Evolutionary conservation across 1,139 yeast genomes (phyloP), one percentile per base, ranked within the genome.

Genomic region (Citeromyces hawaiiensis): DNA sequence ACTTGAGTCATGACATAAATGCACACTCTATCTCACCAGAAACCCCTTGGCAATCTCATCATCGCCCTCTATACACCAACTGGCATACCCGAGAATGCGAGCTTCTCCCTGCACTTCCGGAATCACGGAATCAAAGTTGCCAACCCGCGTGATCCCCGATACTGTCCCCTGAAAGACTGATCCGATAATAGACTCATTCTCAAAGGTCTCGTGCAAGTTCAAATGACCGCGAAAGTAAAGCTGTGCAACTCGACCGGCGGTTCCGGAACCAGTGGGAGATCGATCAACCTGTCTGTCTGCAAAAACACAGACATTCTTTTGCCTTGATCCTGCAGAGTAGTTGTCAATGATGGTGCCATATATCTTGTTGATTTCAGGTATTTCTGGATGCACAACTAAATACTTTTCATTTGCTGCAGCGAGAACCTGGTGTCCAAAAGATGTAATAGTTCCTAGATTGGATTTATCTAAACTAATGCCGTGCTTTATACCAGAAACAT

Each of bases 191-290:
- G 55, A 51, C 40, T 51, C 49, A 40, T 52, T 52, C 10, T 45
- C 45, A 41, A 43, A 47, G 2, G 8, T 29, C 18, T 42, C 8
- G 1, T 44, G 39, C 1, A 16, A 18, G 1, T 38, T 17, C 7
- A 50, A 21, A 16, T 35, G 19, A 1, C 47, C 47, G 14, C 46
- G 45, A 25, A 50, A 39, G 29, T 40, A 49, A 10, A 50, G 42
- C 30, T 45, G 48, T 0, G 53, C 54, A 2, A 47, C 43, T 31
- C 54, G 40, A 2, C 55, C 56, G 7, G 54, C 53, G 1, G 56
- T 51, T 5, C 54, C 53, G 1, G 55, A 51, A 9, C 55, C 54
- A 42, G 52, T 48, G 1, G 55, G 53, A 2, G 55, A 51, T 15
- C 55, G 37, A 38, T 51, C 55, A n/a, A 51, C 41, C 38, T 50